Conservation (phyloP, 352 stramenopile species). For the Pythium sp. region DNA sequence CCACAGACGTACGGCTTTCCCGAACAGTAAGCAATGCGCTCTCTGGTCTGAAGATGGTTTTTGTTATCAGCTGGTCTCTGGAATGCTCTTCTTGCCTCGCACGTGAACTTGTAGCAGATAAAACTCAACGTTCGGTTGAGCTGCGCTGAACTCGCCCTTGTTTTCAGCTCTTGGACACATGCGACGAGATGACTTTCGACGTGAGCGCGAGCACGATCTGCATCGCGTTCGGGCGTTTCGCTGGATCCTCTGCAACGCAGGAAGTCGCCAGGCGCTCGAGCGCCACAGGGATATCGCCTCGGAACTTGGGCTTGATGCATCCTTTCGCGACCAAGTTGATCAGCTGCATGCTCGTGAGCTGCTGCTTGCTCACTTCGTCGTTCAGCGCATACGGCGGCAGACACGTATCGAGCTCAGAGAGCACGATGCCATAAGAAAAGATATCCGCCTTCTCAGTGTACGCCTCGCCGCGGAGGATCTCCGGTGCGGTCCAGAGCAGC, state of each 20-base stretch:
- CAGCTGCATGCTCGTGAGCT: conserved; percentile 29
- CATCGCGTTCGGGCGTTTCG: conserved; percentile 22
- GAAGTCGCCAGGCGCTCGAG: conserved; percentile 17
- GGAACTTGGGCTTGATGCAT: conserved; percentile 19
- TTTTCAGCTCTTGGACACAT: conserved; percentile 13
- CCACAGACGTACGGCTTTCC: neutral
- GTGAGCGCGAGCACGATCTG: conserved; percentile 23
- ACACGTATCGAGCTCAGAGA: conserved; percentile 34
- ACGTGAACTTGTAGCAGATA: too few species aligned
- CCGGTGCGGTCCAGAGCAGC: conserved; percentile 44
- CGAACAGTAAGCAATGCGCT: neutral
- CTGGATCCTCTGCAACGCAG: conserved; percentile 16
- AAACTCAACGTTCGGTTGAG: too few species aligned
- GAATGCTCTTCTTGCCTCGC: too few species aligned
- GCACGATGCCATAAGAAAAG: conserved; percentile 36
- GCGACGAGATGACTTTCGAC: conserved; percentile 13
- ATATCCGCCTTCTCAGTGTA: conserved; percentile 42
- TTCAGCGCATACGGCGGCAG: conserved; percentile 35
- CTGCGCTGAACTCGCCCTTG: too few species aligned
- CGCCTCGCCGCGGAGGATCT: conserved; percentile 43
- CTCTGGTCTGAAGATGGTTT: too few species aligned
- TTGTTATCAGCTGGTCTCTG: too few species aligned
- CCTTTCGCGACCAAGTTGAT: conserved; percentile 29
- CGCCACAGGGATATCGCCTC: conserved; percentile 11
- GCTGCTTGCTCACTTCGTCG: conserved; percentile 18